Evolutionary conservation across 805 yeast species (phyloP).

Genomic region (Candida caryicola): DNA sequence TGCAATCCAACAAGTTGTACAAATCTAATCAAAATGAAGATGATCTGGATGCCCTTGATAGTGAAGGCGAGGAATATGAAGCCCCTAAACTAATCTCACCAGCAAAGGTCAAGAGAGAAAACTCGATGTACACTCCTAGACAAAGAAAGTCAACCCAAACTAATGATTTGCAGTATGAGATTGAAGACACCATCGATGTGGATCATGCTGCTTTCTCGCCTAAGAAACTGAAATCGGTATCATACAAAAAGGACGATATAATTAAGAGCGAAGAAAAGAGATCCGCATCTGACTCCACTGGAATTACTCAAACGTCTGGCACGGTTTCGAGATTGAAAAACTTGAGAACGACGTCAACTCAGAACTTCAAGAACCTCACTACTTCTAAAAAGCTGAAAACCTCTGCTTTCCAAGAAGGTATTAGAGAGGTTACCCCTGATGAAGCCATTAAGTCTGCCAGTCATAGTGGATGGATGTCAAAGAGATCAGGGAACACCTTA

Average conservation of each 20-base stretch:
- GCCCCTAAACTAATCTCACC: constrained; percentile 21
- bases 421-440: constrained; percentile 68
- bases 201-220: constrained; percentile 37
- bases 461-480: constrained; percentile 93
- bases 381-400: constrained; percentile 60
- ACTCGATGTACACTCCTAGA: constrained; percentile 9
- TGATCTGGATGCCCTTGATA: background rate
- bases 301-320: constrained; percentile 9
- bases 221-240: constrained; percentile 26
- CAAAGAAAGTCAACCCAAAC: constrained; percentile 6
- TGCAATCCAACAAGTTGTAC: constrained; percentile 11
- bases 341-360: constrained; percentile 52
- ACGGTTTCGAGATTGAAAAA: constrained; percentile 45
- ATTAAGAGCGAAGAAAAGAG: constrained; percentile 36
- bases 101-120: constrained; percentile 22
- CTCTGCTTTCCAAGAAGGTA: constrained; percentile 85
- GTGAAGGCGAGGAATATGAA: constrained; percentile 4
- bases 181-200: constrained; percentile 23
- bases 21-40: constrained; percentile 3
- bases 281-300: constrained; percentile 37
- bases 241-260: constrained; percentile 25
- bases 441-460: constrained; percentile 75
- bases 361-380: constrained; percentile 45
- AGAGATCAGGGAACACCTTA: constrained; percentile 74
- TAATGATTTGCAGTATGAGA: background rate